Conservation (phyloP, 1,284 basidiomycete genomes). For the Sparassis latifolia region DNA sequence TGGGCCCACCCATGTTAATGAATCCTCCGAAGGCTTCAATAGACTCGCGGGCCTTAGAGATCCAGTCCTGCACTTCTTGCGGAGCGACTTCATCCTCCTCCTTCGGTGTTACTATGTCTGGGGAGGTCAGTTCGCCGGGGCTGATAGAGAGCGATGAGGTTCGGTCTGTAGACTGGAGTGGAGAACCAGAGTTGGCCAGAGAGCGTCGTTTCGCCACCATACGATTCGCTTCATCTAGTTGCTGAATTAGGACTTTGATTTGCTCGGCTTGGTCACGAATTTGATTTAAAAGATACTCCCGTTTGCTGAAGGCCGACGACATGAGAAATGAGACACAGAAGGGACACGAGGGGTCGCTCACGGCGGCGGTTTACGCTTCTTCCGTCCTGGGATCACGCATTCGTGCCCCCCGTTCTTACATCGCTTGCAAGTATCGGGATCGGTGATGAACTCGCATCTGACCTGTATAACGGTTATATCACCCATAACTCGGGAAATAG, state of each 20-base stretch:
- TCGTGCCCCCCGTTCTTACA: slow-evolving; percentile 61
- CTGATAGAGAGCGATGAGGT: background rate
- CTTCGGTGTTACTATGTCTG: slow-evolving; percentile 5
- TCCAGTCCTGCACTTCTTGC: slow-evolving; percentile 58
- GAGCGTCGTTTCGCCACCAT: slow-evolving; percentile 9
- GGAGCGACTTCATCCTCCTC: slow-evolving; percentile 6
- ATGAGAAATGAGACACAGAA: background rate
- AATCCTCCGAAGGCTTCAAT: slow-evolving; percentile 60
- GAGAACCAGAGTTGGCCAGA: slow-evolving; percentile 7
- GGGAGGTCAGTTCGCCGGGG: background rate
- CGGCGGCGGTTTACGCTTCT: slow-evolving; percentile 72
- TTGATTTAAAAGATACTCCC: slow-evolving; percentile 66
- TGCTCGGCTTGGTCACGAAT: slow-evolving; percentile 66
- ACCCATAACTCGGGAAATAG: background rate
- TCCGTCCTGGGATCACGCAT: slow-evolving; percentile 70
- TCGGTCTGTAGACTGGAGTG: background rate
- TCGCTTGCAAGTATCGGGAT: slow-evolving; percentile 64
- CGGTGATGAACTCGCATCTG: slow-evolving; percentile 63
- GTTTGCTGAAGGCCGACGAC: slow-evolving; percentile 40
- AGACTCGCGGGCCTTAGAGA: slow-evolving; percentile 60
- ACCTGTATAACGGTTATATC: slow-evolving; percentile 32
- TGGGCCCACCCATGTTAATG: slow-evolving; percentile 51
- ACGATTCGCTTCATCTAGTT: slow-evolving; percentile 42
- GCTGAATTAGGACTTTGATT: slow-evolving; percentile 60
- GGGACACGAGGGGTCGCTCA: slow-evolving; percentile 28